Evolutionary conservation across 2,329 filamentous ascomycete species (phyloP).

Genomic region (Aspergillus felis): DNA sequence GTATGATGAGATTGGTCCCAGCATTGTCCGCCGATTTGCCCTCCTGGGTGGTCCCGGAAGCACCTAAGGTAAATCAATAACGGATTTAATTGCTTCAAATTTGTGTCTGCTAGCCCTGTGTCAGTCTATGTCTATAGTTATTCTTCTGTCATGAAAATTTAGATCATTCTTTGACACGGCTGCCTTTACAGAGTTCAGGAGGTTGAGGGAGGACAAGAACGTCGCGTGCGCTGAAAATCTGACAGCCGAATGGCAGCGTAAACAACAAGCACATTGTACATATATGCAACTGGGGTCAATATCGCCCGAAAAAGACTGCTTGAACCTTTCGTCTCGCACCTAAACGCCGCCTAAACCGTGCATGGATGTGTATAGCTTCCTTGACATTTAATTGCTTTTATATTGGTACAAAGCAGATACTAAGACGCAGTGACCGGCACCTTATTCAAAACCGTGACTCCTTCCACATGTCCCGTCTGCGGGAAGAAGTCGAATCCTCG

Average conservation of each 20-base stretch:
- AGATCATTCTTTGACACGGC: neutral
- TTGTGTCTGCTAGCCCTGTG: neutral
- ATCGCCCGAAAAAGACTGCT: no score
- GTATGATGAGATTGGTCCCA: conserved; percentile 94
- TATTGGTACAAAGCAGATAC: neutral
- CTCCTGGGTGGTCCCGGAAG: conserved; percentile 83
- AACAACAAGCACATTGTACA: neutral
- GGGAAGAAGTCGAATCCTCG: conserved; percentile 97
- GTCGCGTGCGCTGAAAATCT: neutral
- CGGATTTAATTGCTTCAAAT: neutral
- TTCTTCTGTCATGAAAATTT: neutral
- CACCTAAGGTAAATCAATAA: conserved; percentile 27
- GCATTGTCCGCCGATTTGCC: conserved; percentile 92
- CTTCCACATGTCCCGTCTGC: conserved; percentile 69
- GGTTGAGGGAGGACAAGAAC: neutral
- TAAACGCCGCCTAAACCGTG: neutral
- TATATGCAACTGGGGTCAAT: neutral
- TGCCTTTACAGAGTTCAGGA: neutral
- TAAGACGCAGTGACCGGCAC: conserved; percentile 18
- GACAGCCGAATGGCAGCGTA: neutral
- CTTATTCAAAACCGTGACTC: conserved; percentile 56
- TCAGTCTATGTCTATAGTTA: neutral
- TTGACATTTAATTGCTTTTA: neutral
- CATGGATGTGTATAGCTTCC: neutral
- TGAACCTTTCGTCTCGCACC: neutral